Base-by-base conservation (phyloP, 2,329 filamentous ascomycete species). In the Trichoderma atroviride region DNA sequence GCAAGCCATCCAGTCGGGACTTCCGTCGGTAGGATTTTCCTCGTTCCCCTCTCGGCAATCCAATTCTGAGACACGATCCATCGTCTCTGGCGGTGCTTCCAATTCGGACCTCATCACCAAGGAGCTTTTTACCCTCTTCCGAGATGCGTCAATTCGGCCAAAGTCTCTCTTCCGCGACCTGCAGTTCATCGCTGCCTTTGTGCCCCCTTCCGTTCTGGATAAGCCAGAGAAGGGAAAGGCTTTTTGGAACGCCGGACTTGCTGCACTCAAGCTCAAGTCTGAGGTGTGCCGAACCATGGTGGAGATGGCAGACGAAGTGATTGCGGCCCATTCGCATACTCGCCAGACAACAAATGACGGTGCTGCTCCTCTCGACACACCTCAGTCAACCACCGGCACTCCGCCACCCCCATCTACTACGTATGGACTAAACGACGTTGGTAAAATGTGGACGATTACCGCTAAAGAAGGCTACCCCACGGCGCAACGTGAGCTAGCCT, bases 401-500 rank as follows among this genome's bases (percentile, higher is more conserved):
- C 83, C 83, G 5, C 79, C 84, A 14, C 80, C 82, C 13, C 81
- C 85, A 0, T 82, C 88, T 3, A 86, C 89, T 68, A 87, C 89
- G 58, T 90, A 93, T 79, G 89, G 87, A 69, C 88, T 96, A 77
- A 85, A 89, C 55, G 93, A 97, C 77, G 95, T 94, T 0, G 94
- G 92, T 3, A 89, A 87, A 73, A 96, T 98, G 89, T 93, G 93
- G 85, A 91, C 93, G 71, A 96, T 97, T 77, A 95, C 94, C 1
- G 96, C 96, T 19, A 96, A 94, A 78, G 96, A 99, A 80, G 94
- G 95, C 50, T 79, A 79, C 57, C 87, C 94, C 0, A 92, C 92
- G 14, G 94, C 95, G 5, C 94, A 98, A 81, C 90, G 96, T 62
- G 96, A 99, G 81, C 86, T 99, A 19, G 96, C 92, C 1, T 92